phyloP scores from a whole-genome alignment of 768 basidiomycete species.

The Rhodocollybia butyracea region DNA sequence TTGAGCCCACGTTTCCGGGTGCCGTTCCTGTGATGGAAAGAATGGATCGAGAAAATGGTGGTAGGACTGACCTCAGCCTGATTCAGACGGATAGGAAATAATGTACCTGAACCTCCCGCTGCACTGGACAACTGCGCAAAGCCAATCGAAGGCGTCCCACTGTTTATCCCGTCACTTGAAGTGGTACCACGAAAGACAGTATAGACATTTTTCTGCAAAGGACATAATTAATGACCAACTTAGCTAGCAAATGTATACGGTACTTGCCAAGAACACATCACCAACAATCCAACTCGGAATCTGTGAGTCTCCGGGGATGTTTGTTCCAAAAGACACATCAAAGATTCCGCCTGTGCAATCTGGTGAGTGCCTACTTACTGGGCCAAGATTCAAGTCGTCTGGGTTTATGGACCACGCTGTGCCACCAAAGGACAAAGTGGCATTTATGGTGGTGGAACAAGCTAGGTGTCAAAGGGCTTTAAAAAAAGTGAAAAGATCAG shows the following conservation, averaged over 20 bases:
- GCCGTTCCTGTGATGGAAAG: not conserved
- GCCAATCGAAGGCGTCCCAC: constrained; percentile 34
- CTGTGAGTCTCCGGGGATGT: constrained; percentile 32
- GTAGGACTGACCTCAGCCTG: constrained; percentile 13
- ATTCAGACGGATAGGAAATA: constrained; percentile 10
- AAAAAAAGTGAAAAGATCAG: constrained; percentile 2
- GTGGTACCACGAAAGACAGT: constrained; percentile 39
- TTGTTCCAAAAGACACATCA: constrained; percentile 54
- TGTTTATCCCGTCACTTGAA: constrained; percentile 32
- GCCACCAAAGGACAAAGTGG: constrained; percentile 76
- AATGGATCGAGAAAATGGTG: constrained; percentile 6
- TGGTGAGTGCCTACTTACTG: constrained; percentile 26
- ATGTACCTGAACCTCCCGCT: constrained; percentile 37
- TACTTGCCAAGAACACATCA: constrained; percentile 64
- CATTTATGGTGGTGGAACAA: constrained; percentile 52
- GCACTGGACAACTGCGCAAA: constrained; percentile 45
- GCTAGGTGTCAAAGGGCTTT: too few species aligned
- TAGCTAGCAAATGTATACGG: too few species aligned
- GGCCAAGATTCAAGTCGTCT: constrained; percentile 79
- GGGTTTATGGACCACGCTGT: constrained; percentile 72
- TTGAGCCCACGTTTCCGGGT: not conserved
- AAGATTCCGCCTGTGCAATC: constrained; percentile 69
- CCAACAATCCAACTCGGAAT: constrained; percentile 66
- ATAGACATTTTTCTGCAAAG: constrained; percentile 56
- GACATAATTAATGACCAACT: too few species aligned